Evolutionary conservation across 1,284 basidiomycete genomes (phyloP).

Genomic region (Leccinum ponderosum): DNA sequence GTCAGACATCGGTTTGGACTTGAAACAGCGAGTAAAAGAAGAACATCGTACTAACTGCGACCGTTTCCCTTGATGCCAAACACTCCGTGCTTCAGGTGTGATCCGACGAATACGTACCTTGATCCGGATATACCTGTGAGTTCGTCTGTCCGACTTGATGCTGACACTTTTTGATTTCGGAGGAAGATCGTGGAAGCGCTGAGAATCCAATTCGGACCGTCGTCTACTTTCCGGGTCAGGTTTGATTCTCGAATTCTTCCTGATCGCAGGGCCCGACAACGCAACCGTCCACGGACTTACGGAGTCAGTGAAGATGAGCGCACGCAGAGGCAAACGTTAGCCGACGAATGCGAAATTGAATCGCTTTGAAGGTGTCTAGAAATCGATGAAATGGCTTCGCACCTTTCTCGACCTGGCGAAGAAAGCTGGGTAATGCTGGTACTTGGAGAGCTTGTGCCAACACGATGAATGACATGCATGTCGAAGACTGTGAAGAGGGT

Average conservation of each 20-base stretch:
- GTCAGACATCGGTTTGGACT: conserved; percentile 38
- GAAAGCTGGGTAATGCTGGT: conserved; percentile 32
- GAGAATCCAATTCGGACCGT: conserved; percentile 44
- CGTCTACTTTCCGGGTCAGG: conserved; percentile 39
- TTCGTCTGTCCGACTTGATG: neutral
- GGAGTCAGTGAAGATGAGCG: conserved; percentile 35
- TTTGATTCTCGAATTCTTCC: conserved; percentile 4
- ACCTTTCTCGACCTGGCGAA: conserved; percentile 3
- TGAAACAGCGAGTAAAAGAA: conserved; percentile 25
- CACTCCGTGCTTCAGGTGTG: conserved; percentile 15
- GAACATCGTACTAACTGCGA: neutral
- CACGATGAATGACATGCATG: conserved; percentile 39
- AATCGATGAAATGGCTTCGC: too few species aligned
- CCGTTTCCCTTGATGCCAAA: neutral
- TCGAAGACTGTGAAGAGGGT: conserved; percentile 38
- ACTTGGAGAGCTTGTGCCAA: conserved; percentile 44
- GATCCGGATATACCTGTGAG: conserved; percentile 37
- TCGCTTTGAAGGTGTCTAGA: too few species aligned
- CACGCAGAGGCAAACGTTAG: neutral
- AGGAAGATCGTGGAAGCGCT: conserved; percentile 38
- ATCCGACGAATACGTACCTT: conserved; percentile 37
- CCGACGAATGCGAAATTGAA: neutral
- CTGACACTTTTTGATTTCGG: neutral
- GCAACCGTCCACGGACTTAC: conserved; percentile 33
- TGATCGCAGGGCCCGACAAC: neutral